Base-by-base conservation (phyloP, 2,329 filamentous ascomycete species). In the Penicillium sp. region DNA sequence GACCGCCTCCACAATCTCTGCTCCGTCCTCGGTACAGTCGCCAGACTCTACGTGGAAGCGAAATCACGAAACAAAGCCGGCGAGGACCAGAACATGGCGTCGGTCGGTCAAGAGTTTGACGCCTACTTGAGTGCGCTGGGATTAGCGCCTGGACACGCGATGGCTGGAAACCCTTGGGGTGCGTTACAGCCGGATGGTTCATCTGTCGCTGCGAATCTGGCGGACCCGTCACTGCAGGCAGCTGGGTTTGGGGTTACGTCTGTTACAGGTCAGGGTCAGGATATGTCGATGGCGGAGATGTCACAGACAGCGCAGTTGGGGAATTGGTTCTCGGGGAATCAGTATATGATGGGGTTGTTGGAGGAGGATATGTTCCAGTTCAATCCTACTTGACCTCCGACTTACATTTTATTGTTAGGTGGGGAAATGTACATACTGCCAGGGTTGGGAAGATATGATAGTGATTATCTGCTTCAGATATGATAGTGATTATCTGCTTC, bases 301-400 rank as follows among this genome's bases (percentile, higher is more conserved):
- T 63, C 62, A 6, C 69, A 76, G 59, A 70, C 75, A 24, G 74
- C 80, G 35, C 82, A 86, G 47, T 73, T 89, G 59, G 83, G 84
- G 2, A 86, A 87, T 61, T 89, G 87, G 87, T 89, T 88, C 64
- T 85, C 84, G 3, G 85, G 86, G 1, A 89, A 85, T 59, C 80
- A 83, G 55, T 86, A 88, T 65, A 84, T 89, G 77, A 82, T 89
- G 77, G 85, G 85, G 0, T 68, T 89, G 57, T 71, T 89, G 69
- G 87, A 89, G 68, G 84, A 88, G 58, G 86, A 89, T 65, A 49
- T 75, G 24, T 70, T 70, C n/a, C 67, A 72, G 27, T 70, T 73
- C 35, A 67, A 70, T 54, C 64, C 66, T 2, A 60, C 43, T 16
- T 37, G 27, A 54, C 43, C 53, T 52, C 6, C 16, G 16, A 2